Conservation (phyloP, 169 alveolate genomes). For the Cryptosporidium ubiquitum region DNA sequence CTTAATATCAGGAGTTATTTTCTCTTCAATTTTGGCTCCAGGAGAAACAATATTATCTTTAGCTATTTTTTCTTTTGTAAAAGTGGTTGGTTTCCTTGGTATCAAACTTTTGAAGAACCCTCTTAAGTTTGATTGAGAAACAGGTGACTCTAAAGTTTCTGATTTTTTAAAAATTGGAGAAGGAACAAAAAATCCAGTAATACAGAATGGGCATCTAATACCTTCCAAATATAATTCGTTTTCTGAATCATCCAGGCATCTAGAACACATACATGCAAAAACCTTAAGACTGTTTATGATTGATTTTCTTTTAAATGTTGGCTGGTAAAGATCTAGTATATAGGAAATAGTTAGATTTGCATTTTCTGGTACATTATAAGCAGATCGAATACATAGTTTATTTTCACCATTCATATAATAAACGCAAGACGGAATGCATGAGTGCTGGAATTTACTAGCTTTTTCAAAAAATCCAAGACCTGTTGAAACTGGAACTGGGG, state of each 20-base stretch:
- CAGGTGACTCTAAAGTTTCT: background rate
- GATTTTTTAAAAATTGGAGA: conserved; percentile 20
- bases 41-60: background rate
- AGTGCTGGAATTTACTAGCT: conserved; percentile 82
- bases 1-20: conserved; percentile 22
- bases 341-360: conserved; percentile 82
- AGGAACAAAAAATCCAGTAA: conserved; percentile 79
- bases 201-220: conserved; percentile 81
- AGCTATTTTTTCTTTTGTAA: background rate
- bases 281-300: conserved; percentile 77
- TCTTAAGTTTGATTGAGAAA: background rate
- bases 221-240: conserved; percentile 81
- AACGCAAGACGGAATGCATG: conserved; percentile 86
- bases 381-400: conserved; percentile 82
- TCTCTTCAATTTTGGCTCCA: conserved; percentile 15
- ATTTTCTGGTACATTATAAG: conserved; percentile 85
- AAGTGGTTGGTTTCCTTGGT: background rate
- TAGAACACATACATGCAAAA: conserved; percentile 83
- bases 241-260: conserved; percentile 83
- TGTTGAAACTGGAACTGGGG: conserved; percentile 80
- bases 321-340: conserved; percentile 84
- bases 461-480: conserved; percentile 82
- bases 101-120: background rate
- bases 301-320: conserved; percentile 82
- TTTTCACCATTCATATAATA: conserved; percentile 83